Base-by-base conservation (phyloP, 768 basidiomycete species). In the Ramaria rubella region DNA sequence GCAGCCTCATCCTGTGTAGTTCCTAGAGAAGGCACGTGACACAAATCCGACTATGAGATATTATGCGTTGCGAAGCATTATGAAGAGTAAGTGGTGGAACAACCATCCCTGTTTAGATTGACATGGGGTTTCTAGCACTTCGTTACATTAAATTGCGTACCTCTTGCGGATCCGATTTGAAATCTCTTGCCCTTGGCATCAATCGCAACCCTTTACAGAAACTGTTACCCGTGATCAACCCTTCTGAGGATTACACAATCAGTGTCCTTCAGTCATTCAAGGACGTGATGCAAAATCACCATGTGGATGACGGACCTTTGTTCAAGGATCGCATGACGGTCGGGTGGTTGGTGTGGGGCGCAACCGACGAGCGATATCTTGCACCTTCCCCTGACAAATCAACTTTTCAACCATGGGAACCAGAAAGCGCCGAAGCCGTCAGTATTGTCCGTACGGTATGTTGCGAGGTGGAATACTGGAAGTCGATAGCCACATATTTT, bases 131-230 rank as follows among this genome's bases (percentile, higher is more conserved):
- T 26, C 31, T 57, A 85, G 83, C 80, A 83, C 59, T 83, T 83
- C 81, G 87, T 53, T 82, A 83, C 67, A 76, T 94, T 70, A 94
- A 93, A 70, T 64, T 94, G n/a, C 80, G 90, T 43, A 87, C 90
- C 1, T 79, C 82, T 49, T 82, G 82, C 58, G 69, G 66, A 1
- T 73, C 74, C 12, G 75, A 81, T 30, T 71, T 74, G 34, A 19
- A 21, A 17, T 83, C 85, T 58, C 70, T 93, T 17, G 79, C 81
- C 9, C 68, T 87, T 4, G 80, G 79, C 61, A 76, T 76, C 40
- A 80, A 79, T 55, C 75, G 75, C 58, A 91, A 93, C 64, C 89
- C 88, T 1, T 75, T 92, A 38, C 80, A 81, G 60, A 71, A 71
- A 55, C 69, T 67, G 7, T 69, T 88, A 38, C 65, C 73, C 3